phyloP scores from a whole-genome alignment of 2,329 filamentous ascomycete genomes.

The Orbilia ellipsospora region DNA sequence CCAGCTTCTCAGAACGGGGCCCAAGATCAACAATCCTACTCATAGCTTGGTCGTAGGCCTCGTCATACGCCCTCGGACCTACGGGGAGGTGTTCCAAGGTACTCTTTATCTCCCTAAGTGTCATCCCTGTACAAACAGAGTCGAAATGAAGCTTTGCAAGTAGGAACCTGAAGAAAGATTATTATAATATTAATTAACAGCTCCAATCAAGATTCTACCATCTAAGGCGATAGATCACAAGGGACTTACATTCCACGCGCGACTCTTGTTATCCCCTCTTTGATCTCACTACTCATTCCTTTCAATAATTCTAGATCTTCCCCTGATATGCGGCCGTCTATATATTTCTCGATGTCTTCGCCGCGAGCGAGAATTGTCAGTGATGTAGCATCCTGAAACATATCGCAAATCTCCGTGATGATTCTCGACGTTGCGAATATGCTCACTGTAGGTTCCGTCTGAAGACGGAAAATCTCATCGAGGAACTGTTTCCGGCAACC shows the following conservation, averaged over 20 bases:
- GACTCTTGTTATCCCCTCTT: background rate
- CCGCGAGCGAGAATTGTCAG: background rate
- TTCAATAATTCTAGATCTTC: background rate
- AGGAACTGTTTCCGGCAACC: background rate
- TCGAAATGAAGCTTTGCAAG: conserved; percentile 63
- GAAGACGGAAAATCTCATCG: background rate
- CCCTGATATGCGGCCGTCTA: background rate
- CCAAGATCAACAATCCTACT: background rate
- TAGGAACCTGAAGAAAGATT: conserved; percentile 61
- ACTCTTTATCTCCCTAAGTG: conserved; percentile 60
- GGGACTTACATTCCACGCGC: background rate
- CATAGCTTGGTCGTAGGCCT: conserved; percentile 15
- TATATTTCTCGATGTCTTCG: background rate
- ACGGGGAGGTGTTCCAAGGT: conserved; percentile 60
- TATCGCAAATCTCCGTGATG: background rate
- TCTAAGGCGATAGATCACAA: background rate
- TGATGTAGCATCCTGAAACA: background rate
- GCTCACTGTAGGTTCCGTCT: background rate
- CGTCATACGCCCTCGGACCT: conserved; percentile 55
- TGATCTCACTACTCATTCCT: background rate
- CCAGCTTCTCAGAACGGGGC: background rate
- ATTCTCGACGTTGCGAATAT: background rate
- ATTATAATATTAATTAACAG: too few species aligned
- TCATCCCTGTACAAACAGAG: conserved; percentile 60
- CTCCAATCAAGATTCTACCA: background rate